phyloP scores from a whole-genome alignment of 2,329 filamentous ascomycete species.

The Ascochyta fabae region DNA sequence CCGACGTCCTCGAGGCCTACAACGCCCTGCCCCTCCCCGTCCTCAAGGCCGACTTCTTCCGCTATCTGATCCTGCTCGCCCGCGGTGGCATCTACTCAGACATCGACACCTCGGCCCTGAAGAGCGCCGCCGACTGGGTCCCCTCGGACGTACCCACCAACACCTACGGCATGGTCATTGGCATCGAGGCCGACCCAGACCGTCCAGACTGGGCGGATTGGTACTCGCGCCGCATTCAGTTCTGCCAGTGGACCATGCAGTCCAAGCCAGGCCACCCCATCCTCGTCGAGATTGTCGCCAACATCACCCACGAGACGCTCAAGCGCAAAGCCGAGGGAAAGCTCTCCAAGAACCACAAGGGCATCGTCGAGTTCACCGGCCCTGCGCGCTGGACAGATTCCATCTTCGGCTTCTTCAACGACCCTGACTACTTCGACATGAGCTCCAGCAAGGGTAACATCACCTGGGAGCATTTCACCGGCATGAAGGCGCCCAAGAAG shows the following conservation, averaged over 20 bases:
- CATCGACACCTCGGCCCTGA: conserved; percentile 88
- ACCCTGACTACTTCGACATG: conserved; percentile 86
- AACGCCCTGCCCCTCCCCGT: conserved; percentile 57
- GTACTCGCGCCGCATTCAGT: conserved; percentile 96
- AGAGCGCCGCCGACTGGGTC: conserved; percentile 86
- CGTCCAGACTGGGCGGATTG: conserved; percentile 90
- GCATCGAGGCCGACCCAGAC: conserved; percentile 96
- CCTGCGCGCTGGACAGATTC: conserved; percentile 93
- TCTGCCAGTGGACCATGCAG: conserved; percentile 99
- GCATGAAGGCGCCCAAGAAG: conserved; percentile 81
- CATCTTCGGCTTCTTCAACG: conserved; percentile 93
- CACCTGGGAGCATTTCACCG: conserved; percentile 87
- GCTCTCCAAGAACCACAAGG: conserved; percentile 71
- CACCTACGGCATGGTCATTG: conserved; percentile 84
- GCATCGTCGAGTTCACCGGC: conserved; percentile 91
- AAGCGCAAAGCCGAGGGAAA: conserved; percentile 71
- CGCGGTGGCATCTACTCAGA: conserved; percentile 78
- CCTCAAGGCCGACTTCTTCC: conserved; percentile 70
- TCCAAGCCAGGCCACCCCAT: conserved; percentile 93
- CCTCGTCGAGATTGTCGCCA: conserved; percentile 83
- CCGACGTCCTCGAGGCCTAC: conserved; percentile 59
- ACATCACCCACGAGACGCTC: conserved; percentile 83
- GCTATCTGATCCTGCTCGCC: conserved; percentile 74
- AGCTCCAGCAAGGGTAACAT: conserved; percentile 72
- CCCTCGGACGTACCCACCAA: conserved; percentile 77